Evolutionary conservation across 805 yeast genomes (phyloP), one percentile per base, ranked within the genome.

Genomic region (Wickerhamomyces silvicola): DNA sequence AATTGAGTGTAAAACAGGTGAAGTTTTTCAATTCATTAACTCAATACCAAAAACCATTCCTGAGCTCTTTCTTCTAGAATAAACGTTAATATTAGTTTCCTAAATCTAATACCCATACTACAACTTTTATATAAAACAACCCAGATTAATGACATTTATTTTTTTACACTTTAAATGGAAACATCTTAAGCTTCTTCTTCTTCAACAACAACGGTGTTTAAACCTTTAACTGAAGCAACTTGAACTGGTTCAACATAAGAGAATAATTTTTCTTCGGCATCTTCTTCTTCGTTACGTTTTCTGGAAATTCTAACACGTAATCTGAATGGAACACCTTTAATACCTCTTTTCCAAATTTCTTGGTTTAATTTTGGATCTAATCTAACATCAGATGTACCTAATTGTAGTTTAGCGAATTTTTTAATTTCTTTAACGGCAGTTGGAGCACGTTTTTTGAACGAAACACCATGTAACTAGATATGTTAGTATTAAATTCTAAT

Each of bases 381-480:
- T 79, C 98, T 92, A 70, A 92, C 97, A 68, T 92, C 99, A 51
- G 82, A 71, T 60, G 99, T 92, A 68, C 97, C 97, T 92, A 92
- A 86, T 83, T 90, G 97, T 75, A 85, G 79, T 68, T 84, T 78
- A 64, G 97, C 97, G 68, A 92, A 92, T 74, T 84, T 87, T 80
- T 86, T 90, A 77, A 92, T 88, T 73, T 87, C 98, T 84, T 86
- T 92, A 74, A 90, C 92, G 61, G 99, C 98, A 68, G 75, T 85
- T 75, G 99, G 99, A 64, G 99, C 99, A 78, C 97, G 87, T 83
- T 83, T 84, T 81, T 92, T 92, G 95, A 90, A 92, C 73, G 86
- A 83, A 58, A 81, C 88, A 78, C 97, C 97, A 74, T 85, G 95
- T 68, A 87, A 83, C 94, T 82, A 60, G 28, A 53, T 32, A 24